Evolutionary conservation across 2,329 filamentous ascomycete species (phyloP), one percentile per base, ranked within the genome.

Genomic region (Incumbomyces lentus): DNA sequence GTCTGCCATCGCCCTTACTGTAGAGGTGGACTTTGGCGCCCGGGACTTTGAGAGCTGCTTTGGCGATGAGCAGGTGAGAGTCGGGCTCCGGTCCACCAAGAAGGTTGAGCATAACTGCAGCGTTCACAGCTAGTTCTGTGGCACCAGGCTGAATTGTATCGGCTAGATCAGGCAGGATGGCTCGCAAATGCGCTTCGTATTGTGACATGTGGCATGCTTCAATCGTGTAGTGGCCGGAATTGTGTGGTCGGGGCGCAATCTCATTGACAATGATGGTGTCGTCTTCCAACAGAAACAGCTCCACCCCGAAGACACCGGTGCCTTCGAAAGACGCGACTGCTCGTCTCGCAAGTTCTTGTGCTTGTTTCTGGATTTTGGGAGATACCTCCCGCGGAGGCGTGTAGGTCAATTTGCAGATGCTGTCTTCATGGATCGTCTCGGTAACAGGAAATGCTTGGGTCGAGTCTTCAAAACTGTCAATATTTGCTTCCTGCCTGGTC

Each of bases 191-290:
- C 1, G 87, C 84, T 62, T 92, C 87, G 66, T 86, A 98, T 65
- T 98, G 92, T 1, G 88, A 95, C 50, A 90, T 78, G 0, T 82
- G 81, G 40, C 92, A 86, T 3, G 86, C 86, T 68, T 98, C 90
- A 54, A 96, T 96, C 2, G 86, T 94, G 67, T 89, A 90, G 66
- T 96, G 92, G 0, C 92, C 92, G 0, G 86, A 93, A 69, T 95
- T 95, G 68, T 95, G 89, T 42, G 79, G 77, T 33, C 86, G 75
- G 11, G 86, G 86, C 0, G 86, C 86, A 52, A 93, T 83, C 66
- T 95, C 88, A 64, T 94, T 95, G 57, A 95, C 75, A 48, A 93
- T 68, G 1, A 95, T 73, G 48, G 63, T 69, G 68, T 79, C 79
- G 57, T 92, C 79, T 40, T 80, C 69, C 10, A 89, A 75, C 2